Percentiles rank a stretch among this genome's conserved stretches.
These are phyloP conservation scores for Phytophthora sojae DNA, from an alignment of 352 stramenopile genomes.

Conservation along the genomic window DNA sequence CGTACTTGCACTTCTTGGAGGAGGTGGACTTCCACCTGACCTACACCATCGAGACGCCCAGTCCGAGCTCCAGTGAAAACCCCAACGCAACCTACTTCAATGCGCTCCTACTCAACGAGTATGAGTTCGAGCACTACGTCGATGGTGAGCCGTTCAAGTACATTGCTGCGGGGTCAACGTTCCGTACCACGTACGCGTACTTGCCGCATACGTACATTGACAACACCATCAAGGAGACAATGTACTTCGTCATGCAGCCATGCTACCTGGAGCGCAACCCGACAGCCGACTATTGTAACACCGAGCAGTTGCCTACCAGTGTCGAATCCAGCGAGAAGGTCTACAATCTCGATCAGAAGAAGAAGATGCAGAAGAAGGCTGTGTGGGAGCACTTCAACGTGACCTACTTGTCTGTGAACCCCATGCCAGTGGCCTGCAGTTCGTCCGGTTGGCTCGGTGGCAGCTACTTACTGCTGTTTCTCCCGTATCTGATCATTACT, in stretches of 20 bases:
- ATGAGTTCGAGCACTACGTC: constrained; percentile 61
- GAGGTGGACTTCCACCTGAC: constrained; percentile 66
- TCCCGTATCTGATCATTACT: constrained; percentile 61
- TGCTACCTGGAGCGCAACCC: constrained; percentile 49
- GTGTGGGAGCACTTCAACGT: constrained; percentile 31
- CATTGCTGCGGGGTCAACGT: constrained; percentile 41
- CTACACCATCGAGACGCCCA: constrained; percentile 53
- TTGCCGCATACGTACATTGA: constrained; percentile 56
- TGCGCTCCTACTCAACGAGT: constrained; percentile 60
- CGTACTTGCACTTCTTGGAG: constrained; percentile 67
- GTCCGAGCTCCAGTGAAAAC: not conserved
- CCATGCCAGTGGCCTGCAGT: constrained; percentile 63
- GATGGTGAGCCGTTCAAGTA: constrained; percentile 54
- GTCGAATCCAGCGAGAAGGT: constrained; percentile 54
- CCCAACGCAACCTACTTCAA: constrained; percentile 51
- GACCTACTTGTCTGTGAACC: constrained; percentile 61
- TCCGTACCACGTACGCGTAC: constrained; percentile 60
- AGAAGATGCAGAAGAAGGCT: constrained; percentile 33
- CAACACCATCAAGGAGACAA: constrained; percentile 54
- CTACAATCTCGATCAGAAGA: constrained; percentile 48
- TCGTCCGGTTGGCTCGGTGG: constrained; percentile 55
- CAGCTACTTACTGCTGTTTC: constrained; percentile 63
- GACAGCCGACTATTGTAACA: constrained; percentile 48
- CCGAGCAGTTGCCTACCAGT: constrained; percentile 41
- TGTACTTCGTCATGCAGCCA: constrained; percentile 72